These are phyloP conservation scores for Jackrogersella multiformis DNA, from an alignment of 495 filamentous ascomycete species.

Conservation along the genomic window DNA sequence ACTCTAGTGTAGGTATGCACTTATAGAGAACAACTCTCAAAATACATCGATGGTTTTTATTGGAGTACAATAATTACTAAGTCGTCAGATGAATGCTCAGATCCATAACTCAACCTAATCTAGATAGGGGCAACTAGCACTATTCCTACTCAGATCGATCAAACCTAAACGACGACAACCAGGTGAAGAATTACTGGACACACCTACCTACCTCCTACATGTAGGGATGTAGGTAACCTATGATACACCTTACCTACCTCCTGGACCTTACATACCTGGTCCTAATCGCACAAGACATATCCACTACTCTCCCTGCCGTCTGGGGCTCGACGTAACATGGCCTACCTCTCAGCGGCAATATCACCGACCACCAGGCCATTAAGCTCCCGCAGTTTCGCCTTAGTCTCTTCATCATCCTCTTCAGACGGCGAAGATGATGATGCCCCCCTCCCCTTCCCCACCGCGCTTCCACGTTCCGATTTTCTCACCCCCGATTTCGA, in stretches of 20 bases:
- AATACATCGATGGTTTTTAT: slow-evolving; percentile 2
- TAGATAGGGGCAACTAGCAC: not conserved
- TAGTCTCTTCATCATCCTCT: slow-evolving; percentile 45
- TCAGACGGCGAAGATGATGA: slow-evolving; percentile 64
- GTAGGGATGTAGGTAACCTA: too few species aligned
- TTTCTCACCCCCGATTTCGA: slow-evolving; percentile 84
- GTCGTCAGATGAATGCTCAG: too few species aligned
- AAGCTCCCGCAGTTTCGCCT: slow-evolving; percentile 47
- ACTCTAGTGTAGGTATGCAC: not conserved
- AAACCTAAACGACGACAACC: not conserved
- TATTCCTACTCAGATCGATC: not conserved
- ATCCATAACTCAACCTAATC: too few species aligned
- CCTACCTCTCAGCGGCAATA: slow-evolving; percentile 46
- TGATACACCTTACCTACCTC: too few species aligned
- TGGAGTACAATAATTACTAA: not conserved
- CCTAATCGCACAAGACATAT: too few species aligned
- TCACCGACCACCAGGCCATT: slow-evolving; percentile 44
- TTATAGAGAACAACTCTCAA: not conserved
- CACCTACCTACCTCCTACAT: too few species aligned
- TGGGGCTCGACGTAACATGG: slow-evolving; percentile 37
- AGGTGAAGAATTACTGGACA: too few species aligned
- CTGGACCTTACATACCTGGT: too few species aligned
- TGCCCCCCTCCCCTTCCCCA: slow-evolving; percentile 81
- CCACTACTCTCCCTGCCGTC: not conserved
- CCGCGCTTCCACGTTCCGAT: slow-evolving; percentile 77